Percentiles rank a stretch among this genome's conserved stretches.
Evolutionary conservation across 306 rosid species (phyloP).

Genomic region (Pachyrhizus erosus): DNA sequence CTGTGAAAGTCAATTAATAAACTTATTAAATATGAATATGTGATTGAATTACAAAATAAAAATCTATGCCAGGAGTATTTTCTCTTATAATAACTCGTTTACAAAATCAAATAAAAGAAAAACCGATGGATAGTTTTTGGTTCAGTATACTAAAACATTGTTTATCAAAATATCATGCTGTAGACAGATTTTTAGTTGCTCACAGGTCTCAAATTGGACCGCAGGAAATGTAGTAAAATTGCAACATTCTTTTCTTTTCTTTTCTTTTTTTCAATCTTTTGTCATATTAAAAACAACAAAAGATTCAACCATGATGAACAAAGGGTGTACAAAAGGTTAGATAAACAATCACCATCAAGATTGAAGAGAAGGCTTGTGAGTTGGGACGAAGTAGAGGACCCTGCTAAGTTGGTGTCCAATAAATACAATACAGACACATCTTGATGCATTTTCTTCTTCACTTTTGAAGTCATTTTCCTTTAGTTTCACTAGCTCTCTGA

Average conservation of each 20-base stretch:
- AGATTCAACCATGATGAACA: not conserved
- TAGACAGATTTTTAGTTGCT: not conserved
- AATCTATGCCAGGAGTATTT: no score
- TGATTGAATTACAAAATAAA: no score
- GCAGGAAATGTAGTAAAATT: not conserved
- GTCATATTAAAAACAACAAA: not conserved
- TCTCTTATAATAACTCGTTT: not conserved
- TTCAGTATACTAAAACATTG: not conserved
- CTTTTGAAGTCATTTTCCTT: constrained; percentile 9
- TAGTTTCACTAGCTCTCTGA: not conserved
- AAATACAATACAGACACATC: constrained; percentile 9
- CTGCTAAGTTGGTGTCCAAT: constrained; percentile 26
- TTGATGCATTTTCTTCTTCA: not conserved
- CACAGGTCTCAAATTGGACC: not conserved
- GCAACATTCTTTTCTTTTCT: not conserved
- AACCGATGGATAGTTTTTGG: not conserved
- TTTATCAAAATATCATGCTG: not conserved
- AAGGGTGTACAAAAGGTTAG: constrained; percentile 25
- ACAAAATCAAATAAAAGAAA: not conserved
- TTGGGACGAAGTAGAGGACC: constrained; percentile 22
- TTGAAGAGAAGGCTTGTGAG: constrained; percentile 19
- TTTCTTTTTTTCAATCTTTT: not conserved
- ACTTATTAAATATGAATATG: no score
- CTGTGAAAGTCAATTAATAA: no score
- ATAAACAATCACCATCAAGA: constrained; percentile 38